Evolutionary conservation across 306 rosid species (phyloP), one percentile per base, ranked within the genome.

Genomic region (Quercus wislizeni): DNA sequence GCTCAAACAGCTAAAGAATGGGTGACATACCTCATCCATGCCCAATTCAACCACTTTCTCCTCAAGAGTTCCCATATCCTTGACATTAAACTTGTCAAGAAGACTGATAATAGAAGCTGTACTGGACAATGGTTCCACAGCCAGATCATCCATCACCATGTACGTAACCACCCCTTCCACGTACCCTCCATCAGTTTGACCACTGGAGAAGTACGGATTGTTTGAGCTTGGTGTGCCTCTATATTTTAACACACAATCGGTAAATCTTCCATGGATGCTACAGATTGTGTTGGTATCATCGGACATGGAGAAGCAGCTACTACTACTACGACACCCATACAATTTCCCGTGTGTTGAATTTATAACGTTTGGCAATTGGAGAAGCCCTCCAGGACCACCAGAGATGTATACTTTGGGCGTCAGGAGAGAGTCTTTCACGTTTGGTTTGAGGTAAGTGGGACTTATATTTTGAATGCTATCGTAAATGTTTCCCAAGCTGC

Each of bases 401-500:
- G 78, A 35, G 5, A 17, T 0, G 0, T 6, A 5, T 5, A 65
- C 17, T 3, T 1, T 73, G 2, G 90, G 93, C 2, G 81, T 79
- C 25, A 90, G 59, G 1, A 85, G 21, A 0, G 27, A 90, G 10
- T 21, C 54, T 12, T 46, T 15, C 5, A 9, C 59, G 27, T 77
- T 27, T 19, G 87, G 74, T 15, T 71, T 75, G 25, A 92, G 59
- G 78, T 83, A 92, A 6, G 76, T 43, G 1, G 87, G 63, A 23
- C 19, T 74, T 1, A 90, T 72, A 5, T 69, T 69, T 31, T 89
- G 87, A 0, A 90, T 73, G 64, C 92, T 90, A 0, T 79, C 6
- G 13, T 89, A 90, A 4, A 90, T 77, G 49, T 83, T 90, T 1
- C 78, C 87, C 2, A 89, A 5, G 33, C 75, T 1, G 1, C 97